Evolutionary conservation across 1,284 basidiomycete species (phyloP), one percentile per base, ranked within the genome.

Genomic region (Inonotus obliquus): DNA sequence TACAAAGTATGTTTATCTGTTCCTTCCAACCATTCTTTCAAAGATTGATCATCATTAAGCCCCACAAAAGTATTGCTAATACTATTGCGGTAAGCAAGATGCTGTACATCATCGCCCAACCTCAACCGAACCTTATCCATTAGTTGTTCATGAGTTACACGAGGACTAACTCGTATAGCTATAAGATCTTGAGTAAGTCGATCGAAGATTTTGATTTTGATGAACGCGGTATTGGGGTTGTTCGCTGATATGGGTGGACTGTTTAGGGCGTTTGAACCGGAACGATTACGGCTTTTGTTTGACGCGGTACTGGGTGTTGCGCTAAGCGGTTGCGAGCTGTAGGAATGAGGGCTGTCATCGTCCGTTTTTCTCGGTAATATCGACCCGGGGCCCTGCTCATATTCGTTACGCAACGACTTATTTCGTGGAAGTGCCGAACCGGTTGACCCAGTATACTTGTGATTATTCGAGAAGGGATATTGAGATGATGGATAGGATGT

Each of bases 151-250:
- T 91, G 89, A 4, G 92, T 86, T 35, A 98, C 94, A 39, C 82
- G 84, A n/a, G 96, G 94, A 68, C 96, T 95, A 47, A 98, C 96
- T n/a, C 97, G 88, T 57, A 99, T 94, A 2, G 97, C 96, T 64
- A 99, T 94, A 57, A 99, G 79, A 72, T 98, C 96, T 72, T 98
- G 93, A 27, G 94, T 89, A 63, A 89, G 81, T 35, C 90, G 82
- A 73, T 97, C 91, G 71, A 96, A 97, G 59, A 99, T 94, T 78
- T 99, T 99, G 77, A 99, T 97, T 78, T 98, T 98, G 68, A 98
- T 83, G 75, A 95, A 96, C 39, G 93, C 86, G 39, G 91, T 86
- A 68, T 91, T 88, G 14, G 86, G 83, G 67, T 89, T 90, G 58
- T 79, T 81, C 17, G 84, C 83, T 48, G 87, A 91, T 68, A 91